Evolutionary conservation across 176 grass and related monocot genomes (phyloP), one percentile per base, ranked within the genome.

Genomic region (Juncus inflexus): DNA sequence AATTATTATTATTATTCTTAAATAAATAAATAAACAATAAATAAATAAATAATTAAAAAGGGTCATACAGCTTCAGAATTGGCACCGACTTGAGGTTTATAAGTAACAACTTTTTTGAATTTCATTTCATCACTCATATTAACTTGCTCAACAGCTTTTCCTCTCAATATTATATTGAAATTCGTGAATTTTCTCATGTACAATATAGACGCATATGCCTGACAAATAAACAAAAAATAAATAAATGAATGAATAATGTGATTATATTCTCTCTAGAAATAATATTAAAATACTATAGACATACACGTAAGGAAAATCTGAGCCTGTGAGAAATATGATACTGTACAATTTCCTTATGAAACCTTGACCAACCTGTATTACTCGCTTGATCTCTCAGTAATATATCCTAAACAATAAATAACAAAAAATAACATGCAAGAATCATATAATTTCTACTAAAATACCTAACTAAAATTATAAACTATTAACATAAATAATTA

Each of bases 151-250:
- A 96, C 81, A 63, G 87, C 81, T 51, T 81, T 88, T 71, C 87
- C 91, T 76, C 87, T 83, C 69, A 96, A 78, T 74, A 96, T 88
- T 81, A 96, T 91, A 56, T 77, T 78, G 28, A 96, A 96, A 53
- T 90, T 91, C 54, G 75, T 68, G 37, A 91, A 96, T 63, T 86
- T 91, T 42, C 64, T 90, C 11, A 96, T 82, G 71, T 96, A 96
- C 71, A 96, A 85, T 74, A 96, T 86, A 57, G 91, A 91, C 39
- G 74, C 81, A 83, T 96, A 96, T 58, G 84, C 91, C 87, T 96
- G 90, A 50, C 53, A 73, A 81, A 37, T 61, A 77, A 76, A 28
- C 69, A 66, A 69, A 35, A 74, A 62, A 15, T 9, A 62, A 47
- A 47, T 47, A 47, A 47, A 47, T 47, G 43, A 58, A 70, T 58